Evolutionary conservation across 1,284 basidiomycete genomes (phyloP).

Genomic region (Cutaneotrichosporon cyanovorans): DNA sequence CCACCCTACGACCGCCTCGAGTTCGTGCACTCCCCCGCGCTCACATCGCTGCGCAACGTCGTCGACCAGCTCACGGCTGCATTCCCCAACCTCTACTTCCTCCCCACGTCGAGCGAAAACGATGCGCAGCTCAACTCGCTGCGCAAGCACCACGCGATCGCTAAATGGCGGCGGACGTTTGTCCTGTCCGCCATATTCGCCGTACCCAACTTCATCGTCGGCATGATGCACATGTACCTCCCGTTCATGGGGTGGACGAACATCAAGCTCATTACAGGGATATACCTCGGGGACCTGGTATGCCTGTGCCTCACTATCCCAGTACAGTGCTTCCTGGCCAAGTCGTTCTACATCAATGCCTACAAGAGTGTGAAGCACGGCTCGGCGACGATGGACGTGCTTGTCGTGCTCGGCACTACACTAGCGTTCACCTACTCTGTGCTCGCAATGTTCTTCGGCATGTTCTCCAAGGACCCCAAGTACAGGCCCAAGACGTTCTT

Average conservation of each 20-base stretch:
- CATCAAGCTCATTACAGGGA: conserved; percentile 51
- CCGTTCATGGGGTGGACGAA: conserved; percentile 44
- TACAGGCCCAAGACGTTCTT: conserved; percentile 88
- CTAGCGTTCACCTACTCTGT: conserved; percentile 89
- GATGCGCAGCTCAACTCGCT: conserved; percentile 81
- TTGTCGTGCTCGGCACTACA: conserved; percentile 90
- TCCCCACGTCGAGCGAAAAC: conserved; percentile 38
- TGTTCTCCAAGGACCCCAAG: conserved; percentile 52
- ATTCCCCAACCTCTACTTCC: conserved; percentile 40
- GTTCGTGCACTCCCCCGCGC: conserved; percentile 64
- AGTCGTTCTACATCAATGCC: conserved; percentile 78
- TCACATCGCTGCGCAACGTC: conserved; percentile 73
- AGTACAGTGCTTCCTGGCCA: conserved; percentile 86
- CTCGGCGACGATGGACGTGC: conserved; percentile 81
- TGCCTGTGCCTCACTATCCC: conserved; percentile 79
- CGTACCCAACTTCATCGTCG: conserved; percentile 83
- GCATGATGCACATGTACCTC: conserved; percentile 69
- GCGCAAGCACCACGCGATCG: conserved; percentile 82
- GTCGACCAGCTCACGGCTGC: conserved; percentile 73
- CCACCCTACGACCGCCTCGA: conserved; percentile 65
- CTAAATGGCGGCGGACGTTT: conserved; percentile 81
- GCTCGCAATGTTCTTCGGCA: conserved; percentile 60
- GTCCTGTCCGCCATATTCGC: conserved; percentile 70
- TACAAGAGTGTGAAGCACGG: conserved; percentile 86
- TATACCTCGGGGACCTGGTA: conserved; percentile 80